Conservation (phyloP, 1,284 basidiomycete species). For the Mycosarcoma mackinlayi region DNA sequence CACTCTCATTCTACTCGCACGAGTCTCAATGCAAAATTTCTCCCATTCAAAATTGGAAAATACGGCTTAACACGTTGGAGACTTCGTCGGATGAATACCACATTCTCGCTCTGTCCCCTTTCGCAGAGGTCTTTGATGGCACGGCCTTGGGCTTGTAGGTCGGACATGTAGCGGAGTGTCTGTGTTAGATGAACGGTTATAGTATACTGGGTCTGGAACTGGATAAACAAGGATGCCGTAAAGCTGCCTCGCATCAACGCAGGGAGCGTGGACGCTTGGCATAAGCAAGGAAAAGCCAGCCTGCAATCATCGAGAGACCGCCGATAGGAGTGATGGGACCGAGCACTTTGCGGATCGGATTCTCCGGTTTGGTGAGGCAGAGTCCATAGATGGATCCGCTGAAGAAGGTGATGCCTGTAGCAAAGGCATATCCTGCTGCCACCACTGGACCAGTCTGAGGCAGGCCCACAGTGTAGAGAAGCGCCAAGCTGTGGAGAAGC, state of each 20-base stretch:
- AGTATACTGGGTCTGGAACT: too few species aligned
- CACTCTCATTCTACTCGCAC: conserved; percentile 3
- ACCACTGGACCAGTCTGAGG: conserved; percentile 42
- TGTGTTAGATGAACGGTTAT: too few species aligned
- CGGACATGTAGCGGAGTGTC: too few species aligned
- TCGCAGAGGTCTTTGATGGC: too few species aligned
- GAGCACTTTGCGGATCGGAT: conserved; percentile 56
- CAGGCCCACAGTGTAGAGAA: conserved; percentile 51
- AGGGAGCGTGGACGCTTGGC: conserved; percentile 47
- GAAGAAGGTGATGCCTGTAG: conserved; percentile 64
- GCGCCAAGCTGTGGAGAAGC: conserved; percentile 61
- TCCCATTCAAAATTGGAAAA: too few species aligned
- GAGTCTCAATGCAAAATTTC: too few species aligned
- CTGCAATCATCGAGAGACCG: conserved; percentile 61
- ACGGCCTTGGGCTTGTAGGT: too few species aligned
- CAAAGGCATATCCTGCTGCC: conserved; percentile 54
- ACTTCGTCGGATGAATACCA: too few species aligned
- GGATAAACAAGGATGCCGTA: too few species aligned
- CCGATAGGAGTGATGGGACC: conserved; percentile 63
- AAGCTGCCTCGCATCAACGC: conserved; percentile 7
- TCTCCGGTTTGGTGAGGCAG: conserved; percentile 57
- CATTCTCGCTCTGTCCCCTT: too few species aligned
- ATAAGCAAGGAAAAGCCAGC: conserved; percentile 62
- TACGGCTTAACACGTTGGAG: too few species aligned
- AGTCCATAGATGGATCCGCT: conserved; percentile 64